phyloP scores from a whole-genome alignment of 129 eudicot genomes.

The Daucus carota region DNA sequence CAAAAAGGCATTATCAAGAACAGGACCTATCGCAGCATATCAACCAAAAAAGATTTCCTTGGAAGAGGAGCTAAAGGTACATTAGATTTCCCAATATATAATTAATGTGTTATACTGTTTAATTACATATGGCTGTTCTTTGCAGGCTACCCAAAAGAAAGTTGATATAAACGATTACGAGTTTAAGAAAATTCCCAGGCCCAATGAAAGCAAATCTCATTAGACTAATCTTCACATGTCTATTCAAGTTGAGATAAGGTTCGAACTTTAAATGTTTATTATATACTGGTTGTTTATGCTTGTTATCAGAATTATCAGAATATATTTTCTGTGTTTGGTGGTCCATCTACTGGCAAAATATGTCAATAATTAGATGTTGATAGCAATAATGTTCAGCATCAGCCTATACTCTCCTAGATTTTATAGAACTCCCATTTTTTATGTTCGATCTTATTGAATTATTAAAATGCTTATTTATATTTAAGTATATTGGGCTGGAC shows the following conservation, averaged over 20 bases:
- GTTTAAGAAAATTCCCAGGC: constrained; percentile 58
- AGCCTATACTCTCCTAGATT: neutral
- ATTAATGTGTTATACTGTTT: neutral
- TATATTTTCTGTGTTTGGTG: neutral
- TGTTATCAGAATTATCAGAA: neutral
- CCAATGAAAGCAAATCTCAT: constrained; percentile 23
- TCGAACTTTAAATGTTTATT: neutral
- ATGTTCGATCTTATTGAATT: neutral
- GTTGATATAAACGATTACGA: constrained; percentile 58
- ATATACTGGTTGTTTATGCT: neutral
- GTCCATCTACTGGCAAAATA: neutral
- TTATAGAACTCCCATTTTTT: neutral
- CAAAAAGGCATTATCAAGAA: constrained; percentile 77
- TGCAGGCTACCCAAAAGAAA: constrained; percentile 70
- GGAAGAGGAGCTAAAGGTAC: constrained; percentile 86
- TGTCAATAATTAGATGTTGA: neutral
- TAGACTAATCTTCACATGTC: neutral
- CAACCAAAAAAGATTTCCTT: constrained; percentile 71
- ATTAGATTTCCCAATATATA: neutral
- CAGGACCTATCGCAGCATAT: constrained; percentile 75
- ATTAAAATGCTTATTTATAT: neutral
- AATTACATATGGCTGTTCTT: constrained; percentile 11
- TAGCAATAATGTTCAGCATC: neutral
- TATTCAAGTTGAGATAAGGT: neutral
- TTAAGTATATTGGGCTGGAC: neutral